Conservation (phyloP, 768 basidiomycete species). For the Cubamyces lactineus region DNA sequence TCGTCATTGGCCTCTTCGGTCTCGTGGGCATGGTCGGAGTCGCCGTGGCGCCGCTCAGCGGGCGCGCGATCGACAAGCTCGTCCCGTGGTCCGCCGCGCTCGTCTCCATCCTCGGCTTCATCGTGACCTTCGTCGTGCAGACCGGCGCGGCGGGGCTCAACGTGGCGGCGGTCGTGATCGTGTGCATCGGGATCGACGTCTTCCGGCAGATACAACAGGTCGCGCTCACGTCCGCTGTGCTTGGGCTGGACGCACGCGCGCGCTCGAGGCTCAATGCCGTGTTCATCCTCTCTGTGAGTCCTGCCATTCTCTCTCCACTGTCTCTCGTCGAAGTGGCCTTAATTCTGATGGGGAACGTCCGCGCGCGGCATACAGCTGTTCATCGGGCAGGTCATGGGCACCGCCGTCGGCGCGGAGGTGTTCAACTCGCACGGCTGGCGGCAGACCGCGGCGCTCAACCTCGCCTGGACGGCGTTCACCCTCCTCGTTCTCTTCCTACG, state of each 20-base stretch:
- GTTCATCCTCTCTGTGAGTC: constrained; percentile 64
- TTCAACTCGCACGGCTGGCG: constrained; percentile 76
- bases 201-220: constrained; percentile 77
- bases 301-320: not conserved
- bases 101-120: constrained; percentile 48
- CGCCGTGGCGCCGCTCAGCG: constrained; percentile 67
- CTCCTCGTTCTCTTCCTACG: constrained; percentile 60
- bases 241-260: constrained; percentile 16
- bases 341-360: not conserved
- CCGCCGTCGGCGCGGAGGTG: constrained; percentile 70
- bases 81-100: constrained; percentile 81
- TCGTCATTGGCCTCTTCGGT: constrained; percentile 53
- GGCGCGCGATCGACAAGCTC: constrained; percentile 67
- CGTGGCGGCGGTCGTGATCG: constrained; percentile 70
- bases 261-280: constrained; percentile 75
- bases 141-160: constrained; percentile 69
- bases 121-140: constrained; percentile 64
- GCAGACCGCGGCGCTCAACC: constrained; percentile 58
- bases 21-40: constrained; percentile 63
- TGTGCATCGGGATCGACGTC: constrained; percentile 71
- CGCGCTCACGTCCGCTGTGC: constrained; percentile 61
- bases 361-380: constrained; percentile 46
- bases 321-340: not conserved
- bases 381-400: constrained; percentile 84
- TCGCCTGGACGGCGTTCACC: constrained; percentile 61